Conservation (phyloP, 1,139 yeast genomes). For the Eremothecium cymbalariae region DNA sequence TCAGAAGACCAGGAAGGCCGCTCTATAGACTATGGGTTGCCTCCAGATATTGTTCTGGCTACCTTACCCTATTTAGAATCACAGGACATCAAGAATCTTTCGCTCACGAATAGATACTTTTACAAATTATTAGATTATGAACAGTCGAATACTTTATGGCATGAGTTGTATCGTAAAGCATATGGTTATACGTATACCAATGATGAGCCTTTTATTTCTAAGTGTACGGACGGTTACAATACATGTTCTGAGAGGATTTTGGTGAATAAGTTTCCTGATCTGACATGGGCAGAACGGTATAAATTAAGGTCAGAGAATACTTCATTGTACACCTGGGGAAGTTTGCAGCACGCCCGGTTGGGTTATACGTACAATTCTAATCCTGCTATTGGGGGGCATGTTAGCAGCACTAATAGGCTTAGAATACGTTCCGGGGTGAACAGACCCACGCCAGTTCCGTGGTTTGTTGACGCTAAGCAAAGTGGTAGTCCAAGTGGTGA, state of each 20-base stretch:
- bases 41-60: slow-evolving; percentile 29
- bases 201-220: slow-evolving; percentile 36
- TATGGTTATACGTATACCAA: slow-evolving; percentile 37
- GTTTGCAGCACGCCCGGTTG: slow-evolving; percentile 44
- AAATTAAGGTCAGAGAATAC: slow-evolving; percentile 38
- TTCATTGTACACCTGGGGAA: slow-evolving; percentile 58
- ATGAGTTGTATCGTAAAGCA: slow-evolving; percentile 40
- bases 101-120: slow-evolving; percentile 36
- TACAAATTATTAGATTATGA: slow-evolving; percentile 29
- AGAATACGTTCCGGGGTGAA: slow-evolving; percentile 35
- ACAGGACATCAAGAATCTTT: slow-evolving; percentile 41
- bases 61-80: slow-evolving; percentile 34
- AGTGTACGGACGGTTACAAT: slow-evolving; percentile 16
- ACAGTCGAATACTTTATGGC: slow-evolving; percentile 40
- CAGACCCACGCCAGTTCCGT: slow-evolving; percentile 38
- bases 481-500: slow-evolving; percentile 10
- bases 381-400: slow-evolving; percentile 27
- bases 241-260: slow-evolving; percentile 30
- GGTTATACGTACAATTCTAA: slow-evolving; percentile 40
- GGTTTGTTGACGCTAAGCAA: slow-evolving; percentile 18
- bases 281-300: slow-evolving; percentile 47
- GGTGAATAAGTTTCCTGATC: slow-evolving; percentile 23
- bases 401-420: slow-evolving; percentile 26
- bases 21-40: slow-evolving; percentile 12
- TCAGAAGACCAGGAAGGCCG: neutral